These are phyloP conservation scores for Tolypocladium guangdongense DNA, from an alignment of 2,329 filamentous ascomycete species.

Conservation along the genomic window DNA sequence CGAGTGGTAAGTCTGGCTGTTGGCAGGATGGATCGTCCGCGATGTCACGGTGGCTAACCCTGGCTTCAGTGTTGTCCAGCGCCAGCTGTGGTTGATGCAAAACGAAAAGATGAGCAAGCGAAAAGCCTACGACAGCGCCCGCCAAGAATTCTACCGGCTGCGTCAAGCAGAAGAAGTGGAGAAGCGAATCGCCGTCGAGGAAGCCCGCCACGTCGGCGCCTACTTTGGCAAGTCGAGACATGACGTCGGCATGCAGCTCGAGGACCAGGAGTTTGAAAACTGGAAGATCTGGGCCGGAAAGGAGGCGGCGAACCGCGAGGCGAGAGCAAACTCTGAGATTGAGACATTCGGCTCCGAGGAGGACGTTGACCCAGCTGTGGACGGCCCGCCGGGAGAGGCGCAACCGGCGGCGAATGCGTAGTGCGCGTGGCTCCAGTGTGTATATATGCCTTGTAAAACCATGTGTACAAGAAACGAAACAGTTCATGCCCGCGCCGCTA, in stretches of 20 bases:
- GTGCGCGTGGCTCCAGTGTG: not conserved
- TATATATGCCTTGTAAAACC: slow-evolving; percentile 11
- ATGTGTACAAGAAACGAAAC: slow-evolving; percentile 8
- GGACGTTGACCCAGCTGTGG: slow-evolving; percentile 14
- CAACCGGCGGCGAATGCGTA: not conserved
- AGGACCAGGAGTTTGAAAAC: slow-evolving; percentile 66
- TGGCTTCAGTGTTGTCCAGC: slow-evolving; percentile 68
- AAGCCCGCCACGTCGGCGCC: slow-evolving; percentile 74
- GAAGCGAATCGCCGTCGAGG: slow-evolving; percentile 72
- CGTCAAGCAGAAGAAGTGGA: slow-evolving; percentile 77
- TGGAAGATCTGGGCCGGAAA: slow-evolving; percentile 73
- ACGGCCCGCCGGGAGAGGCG: slow-evolving; percentile 8
- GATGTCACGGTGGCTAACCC: slow-evolving; percentile 7
- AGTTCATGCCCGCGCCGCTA: not conserved
- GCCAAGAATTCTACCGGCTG: slow-evolving; percentile 81
- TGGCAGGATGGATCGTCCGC: not conserved
- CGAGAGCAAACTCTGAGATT: slow-evolving; percentile 29
- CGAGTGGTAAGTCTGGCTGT: slow-evolving; percentile 54
- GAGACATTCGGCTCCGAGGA: slow-evolving; percentile 29
- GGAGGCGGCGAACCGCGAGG: slow-evolving; percentile 31
- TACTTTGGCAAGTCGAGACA: slow-evolving; percentile 73
- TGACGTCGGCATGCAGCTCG: slow-evolving; percentile 71
- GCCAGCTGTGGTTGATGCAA: slow-evolving; percentile 77
- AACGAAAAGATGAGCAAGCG: slow-evolving; percentile 48
- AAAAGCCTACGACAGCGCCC: slow-evolving; percentile 74